A percentile compares a stretch with the other conserved stretches of the same genome.
These are phyloP conservation scores for Hyphodiscus sp. DNA, from an alignment of 2,329 filamentous ascomycete genomes.

Conservation along the genomic window DNA sequence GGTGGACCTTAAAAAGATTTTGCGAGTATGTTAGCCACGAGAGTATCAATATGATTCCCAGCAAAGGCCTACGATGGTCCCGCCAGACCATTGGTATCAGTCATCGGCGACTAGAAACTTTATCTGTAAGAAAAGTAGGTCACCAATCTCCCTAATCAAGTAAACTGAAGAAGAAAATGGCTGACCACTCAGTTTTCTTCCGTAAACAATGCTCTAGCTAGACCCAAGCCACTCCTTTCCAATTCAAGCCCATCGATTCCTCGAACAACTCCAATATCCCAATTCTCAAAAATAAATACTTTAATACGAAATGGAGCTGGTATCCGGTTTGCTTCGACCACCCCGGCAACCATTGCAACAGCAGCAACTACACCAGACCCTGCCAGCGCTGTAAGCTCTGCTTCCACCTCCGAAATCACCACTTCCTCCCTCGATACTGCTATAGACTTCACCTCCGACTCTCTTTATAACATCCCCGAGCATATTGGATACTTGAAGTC, in stretches of 20 bases:
- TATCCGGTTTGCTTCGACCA: conserved; percentile 26
- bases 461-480: conserved; percentile 37
- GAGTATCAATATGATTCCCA: conserved; percentile 44
- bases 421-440: conserved; percentile 17
- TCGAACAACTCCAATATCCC: conserved; percentile 9
- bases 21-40: conserved; percentile 11
- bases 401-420: conserved; percentile 1
- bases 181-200: conserved; percentile 27
- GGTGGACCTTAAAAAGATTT: conserved; percentile 25
- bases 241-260: conserved; percentile 13
- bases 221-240: conserved; percentile 23
- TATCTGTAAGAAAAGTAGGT: conserved; percentile 30
- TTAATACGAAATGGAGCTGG: conserved; percentile 23
- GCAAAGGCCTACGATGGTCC: conserved; percentile 44
- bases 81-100: conserved; percentile 35
- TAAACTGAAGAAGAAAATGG: no score
- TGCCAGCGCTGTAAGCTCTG: conserved; percentile 5
- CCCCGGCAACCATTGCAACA: conserved; percentile 14
- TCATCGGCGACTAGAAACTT: conserved; percentile 31
- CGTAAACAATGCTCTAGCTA: conserved; percentile 20
- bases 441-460: conserved; percentile 16
- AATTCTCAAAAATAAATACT: conserved; percentile 11
- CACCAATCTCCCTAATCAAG: background rate
- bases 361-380: conserved; percentile 6
- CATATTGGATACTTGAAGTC: conserved; percentile 75